phyloP scores from a whole-genome alignment of 768 basidiomycete genomes.

The Polyporus arcularius region DNA sequence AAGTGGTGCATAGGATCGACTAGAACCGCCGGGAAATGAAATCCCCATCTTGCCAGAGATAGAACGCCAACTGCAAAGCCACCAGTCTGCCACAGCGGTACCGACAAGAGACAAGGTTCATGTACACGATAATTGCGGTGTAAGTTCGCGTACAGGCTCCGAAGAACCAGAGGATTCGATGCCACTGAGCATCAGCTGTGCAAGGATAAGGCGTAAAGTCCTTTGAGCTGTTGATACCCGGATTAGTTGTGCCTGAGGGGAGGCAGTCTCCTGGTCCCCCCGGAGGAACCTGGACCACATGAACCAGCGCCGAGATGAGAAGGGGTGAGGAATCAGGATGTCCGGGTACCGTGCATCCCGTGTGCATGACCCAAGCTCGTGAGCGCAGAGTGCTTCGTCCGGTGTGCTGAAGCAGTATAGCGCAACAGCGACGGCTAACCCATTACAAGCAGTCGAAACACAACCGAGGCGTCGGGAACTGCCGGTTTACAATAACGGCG shows the following conservation, averaged over 20 bases:
- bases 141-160: not conserved
- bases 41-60: no score
- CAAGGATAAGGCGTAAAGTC: not conserved
- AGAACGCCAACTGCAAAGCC: no score
- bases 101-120: not conserved
- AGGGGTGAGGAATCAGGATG: not conserved
- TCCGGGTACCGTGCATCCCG: no score
- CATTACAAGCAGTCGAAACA: no score
- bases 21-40: no score
- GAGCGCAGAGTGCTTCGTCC: no score
- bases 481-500: slow-evolving; percentile 11
- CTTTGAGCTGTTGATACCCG: not conserved
- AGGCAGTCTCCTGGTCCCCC: not conserved
- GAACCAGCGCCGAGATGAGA: not conserved
- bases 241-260: not conserved
- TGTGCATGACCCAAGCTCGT: no score
- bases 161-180: no score
- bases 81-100: not conserved
- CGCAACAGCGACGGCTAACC: no score
- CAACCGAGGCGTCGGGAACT: not conserved
- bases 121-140: not conserved
- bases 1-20: no score
- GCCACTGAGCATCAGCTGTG: no score
- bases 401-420: no score
- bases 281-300: not conserved